Evolutionary conservation across 768 basidiomycete species (phyloP), one percentile per base, ranked within the genome.

Genomic region (Mycena vitilis): DNA sequence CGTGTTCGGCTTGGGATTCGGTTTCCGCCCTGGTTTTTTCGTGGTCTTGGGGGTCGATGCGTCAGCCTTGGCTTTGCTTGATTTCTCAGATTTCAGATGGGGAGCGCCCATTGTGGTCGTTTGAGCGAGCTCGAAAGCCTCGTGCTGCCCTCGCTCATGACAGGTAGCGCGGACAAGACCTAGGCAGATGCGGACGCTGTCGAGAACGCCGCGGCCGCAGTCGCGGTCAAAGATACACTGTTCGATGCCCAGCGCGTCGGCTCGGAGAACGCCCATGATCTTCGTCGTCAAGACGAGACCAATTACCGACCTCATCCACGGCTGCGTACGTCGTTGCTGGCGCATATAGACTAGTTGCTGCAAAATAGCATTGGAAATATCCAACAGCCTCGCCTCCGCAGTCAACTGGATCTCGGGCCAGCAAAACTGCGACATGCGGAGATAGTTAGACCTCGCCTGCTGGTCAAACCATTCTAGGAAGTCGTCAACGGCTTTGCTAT

Each of bases 81-180:
- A n/a, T n/a, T n/a, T n/a, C n/a, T n/a, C n/a, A n/a, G n/a, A n/a
- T n/a, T n/a, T n/a, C n/a, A n/a, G n/a, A n/a, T n/a, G 18, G 25
- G 48, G 22, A 42, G 38, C 38, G 13, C 38, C 22, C 15, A 4
- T 22, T 11, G 0, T 48, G 2, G 65, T 58, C 13, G 34, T 44
- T 60, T 45, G 0, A 55, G n/a, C 22, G 22, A 66, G 65, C 18
- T 66, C 34, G 34, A 66, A 66, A 15, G 34, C 65, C 36, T 60
- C 58, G 44, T 66, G 65, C 60, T 58, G 63, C 25, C 65, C 65
- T 16, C 65, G 65, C 65, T 66, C 51, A 52, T 60, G 44, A 54
- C n/a, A 22, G 34, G 25, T 60, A 13, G 65, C 45, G n/a, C 42
- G 25, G 44, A 54, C 58, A 54, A 60, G 34, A 1, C 65, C 65